Evolutionary conservation across 805 yeast genomes (phyloP), one percentile per base, ranked within the genome.

Genomic region (Yamadazyma olivae): DNA sequence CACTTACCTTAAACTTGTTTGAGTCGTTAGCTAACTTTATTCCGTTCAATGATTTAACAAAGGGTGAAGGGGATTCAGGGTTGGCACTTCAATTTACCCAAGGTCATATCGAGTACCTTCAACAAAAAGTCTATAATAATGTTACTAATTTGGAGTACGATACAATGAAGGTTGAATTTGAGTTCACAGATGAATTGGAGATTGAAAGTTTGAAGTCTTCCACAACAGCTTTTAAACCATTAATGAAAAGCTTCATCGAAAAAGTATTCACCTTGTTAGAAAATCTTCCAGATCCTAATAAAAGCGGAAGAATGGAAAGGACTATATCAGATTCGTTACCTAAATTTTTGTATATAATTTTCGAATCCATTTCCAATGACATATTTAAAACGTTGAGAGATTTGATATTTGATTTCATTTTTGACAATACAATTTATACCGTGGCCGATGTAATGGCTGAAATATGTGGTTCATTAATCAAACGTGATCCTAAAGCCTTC

Each of bases 391-490:
- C 57, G 6, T 65, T 80, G 36, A 61, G 74, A 4, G 65, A 67
- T 12, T 61, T 63, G 19, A 66, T 81, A 37, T 71, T 75, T 34
- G 75, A 75, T 1, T 83, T 81, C 39, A 69, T 87, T 18, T 67
- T 75, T 15, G 75, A 75, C 13, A 78, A 79, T 46, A 77, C 79
- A 3, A 59, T 71, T 25, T 78, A 77, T 43, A 64, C 84, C 0
- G 76, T 79, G 23, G 77, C 81, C 1, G 82, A 83, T 33, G 72
- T 83, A 0, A 70, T 81, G 19, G 85, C 89, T 1, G 82, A 80
- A 27, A 75, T 90, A 3, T 70, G 87, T 33, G 91, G 90, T 6
- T 73, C 83, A 0, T 58, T 91, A 30, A 78, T 84, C 3, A 78
- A 80, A 43, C 74, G 87, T 28, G 78, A 81, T 31, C 81, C 88